A percentile compares a stretch with the other conserved stretches of the same genome.
Evolutionary conservation across 331 rosid species (phyloP).

Genomic region (Spiraea crenata): DNA sequence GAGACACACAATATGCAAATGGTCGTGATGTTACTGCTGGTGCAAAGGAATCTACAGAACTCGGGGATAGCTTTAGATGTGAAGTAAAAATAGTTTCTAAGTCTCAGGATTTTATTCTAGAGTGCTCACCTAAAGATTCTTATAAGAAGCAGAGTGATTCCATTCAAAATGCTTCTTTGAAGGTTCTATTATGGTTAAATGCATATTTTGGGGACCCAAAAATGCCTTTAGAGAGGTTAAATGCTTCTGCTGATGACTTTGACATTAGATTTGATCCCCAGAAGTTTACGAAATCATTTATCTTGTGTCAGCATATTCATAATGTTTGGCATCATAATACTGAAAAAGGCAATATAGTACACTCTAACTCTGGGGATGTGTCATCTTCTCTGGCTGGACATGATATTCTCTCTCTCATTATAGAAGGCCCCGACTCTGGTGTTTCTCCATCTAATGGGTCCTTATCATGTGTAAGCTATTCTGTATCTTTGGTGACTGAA

Average conservation of each 20-base stretch:
- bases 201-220: slow-evolving; percentile 47
- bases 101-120: slow-evolving; percentile 53
- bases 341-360: slow-evolving; percentile 30
- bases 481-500: slow-evolving; percentile 53
- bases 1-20: slow-evolving; percentile 33
- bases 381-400: slow-evolving; percentile 23
- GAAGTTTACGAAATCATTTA: slow-evolving; percentile 42
- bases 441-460: slow-evolving; percentile 71
- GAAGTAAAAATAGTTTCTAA: slow-evolving; percentile 61
- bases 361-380: slow-evolving; percentile 27
- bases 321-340: slow-evolving; percentile 31
- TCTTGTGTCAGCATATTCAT: slow-evolving; percentile 37
- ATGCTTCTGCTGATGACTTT: slow-evolving; percentile 37
- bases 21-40: slow-evolving; percentile 37
- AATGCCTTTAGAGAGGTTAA: slow-evolving; percentile 44
- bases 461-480: slow-evolving; percentile 57
- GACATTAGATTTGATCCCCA: slow-evolving; percentile 48
- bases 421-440: slow-evolving; percentile 80
- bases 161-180: slow-evolving; percentile 72
- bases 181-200: slow-evolving; percentile 70
- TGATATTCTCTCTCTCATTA: slow-evolving; percentile 33
- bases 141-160: slow-evolving; percentile 76
- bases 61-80: slow-evolving; percentile 51
- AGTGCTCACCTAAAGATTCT: slow-evolving; percentile 55
- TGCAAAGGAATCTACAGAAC: slow-evolving; percentile 38